phyloP scores from a whole-genome alignment of 2,329 filamentous ascomycete genomes.

The Diaporthe sp. region DNA sequence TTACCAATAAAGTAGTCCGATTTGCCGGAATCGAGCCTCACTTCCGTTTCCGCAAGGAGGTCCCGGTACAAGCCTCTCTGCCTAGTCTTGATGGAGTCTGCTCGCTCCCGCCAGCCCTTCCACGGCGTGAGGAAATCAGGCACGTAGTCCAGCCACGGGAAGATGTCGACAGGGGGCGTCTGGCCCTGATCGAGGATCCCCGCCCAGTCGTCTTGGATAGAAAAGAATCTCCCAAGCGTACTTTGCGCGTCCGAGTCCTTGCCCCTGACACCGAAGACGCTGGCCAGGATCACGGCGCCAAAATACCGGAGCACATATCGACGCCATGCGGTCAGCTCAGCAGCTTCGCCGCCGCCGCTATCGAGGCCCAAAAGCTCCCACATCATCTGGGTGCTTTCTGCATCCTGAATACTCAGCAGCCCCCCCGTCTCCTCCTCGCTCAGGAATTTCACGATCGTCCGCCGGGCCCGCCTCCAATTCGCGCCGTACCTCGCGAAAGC shows the following conservation, averaged over 20 bases:
- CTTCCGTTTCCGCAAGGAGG: conserved; percentile 31
- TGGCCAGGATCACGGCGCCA: conserved; percentile 37
- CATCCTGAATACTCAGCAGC: conserved; percentile 36
- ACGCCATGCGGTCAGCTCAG: conserved; percentile 27
- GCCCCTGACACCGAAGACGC: conserved; percentile 37
- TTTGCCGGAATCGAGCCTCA: conserved; percentile 30
- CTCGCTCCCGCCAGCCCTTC: conserved; percentile 36
- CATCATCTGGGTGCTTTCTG: conserved; percentile 39
- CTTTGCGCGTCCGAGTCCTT: conserved; percentile 27
- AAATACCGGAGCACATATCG: conserved; percentile 36
- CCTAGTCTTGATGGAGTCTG: conserved; percentile 22
- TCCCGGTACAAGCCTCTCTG: conserved; percentile 37
- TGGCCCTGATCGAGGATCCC: conserved; percentile 31
- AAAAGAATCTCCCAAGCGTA: conserved; percentile 35
- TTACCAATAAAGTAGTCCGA: conserved; percentile 35
- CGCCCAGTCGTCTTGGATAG: conserved; percentile 35
- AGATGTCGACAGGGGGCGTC: conserved; percentile 37
- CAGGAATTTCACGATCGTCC: conserved; percentile 37
- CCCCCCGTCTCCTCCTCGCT: conserved; percentile 35
- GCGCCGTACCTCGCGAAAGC: conserved; percentile 36
- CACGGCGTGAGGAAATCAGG: conserved; percentile 39
- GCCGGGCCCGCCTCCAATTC: conserved; percentile 38
- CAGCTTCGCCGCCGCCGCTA: background rate
- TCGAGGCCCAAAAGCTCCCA: conserved; percentile 35
- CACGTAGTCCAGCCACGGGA: conserved; percentile 38